These are phyloP conservation scores for Penicillium cataractarum DNA, from an alignment of 495 filamentous ascomycete species.

Conservation along the genomic window DNA sequence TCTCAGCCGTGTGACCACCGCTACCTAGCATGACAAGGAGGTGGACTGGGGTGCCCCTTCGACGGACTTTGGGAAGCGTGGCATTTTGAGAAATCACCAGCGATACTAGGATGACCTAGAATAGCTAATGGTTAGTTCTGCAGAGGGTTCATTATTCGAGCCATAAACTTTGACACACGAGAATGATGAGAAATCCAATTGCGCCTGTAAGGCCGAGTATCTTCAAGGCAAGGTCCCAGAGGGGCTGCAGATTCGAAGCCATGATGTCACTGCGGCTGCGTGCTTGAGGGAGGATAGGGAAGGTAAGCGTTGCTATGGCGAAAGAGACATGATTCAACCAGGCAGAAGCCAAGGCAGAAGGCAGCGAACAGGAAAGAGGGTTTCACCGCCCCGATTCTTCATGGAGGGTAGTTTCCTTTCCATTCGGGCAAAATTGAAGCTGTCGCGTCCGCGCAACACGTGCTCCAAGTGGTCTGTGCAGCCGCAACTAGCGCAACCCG, in stretches of 20 bases:
- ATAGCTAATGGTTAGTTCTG: slow-evolving; percentile 12
- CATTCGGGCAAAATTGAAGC: slow-evolving; percentile 14
- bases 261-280: slow-evolving; percentile 25
- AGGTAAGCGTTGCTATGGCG: slow-evolving; percentile 3
- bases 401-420: background rate
- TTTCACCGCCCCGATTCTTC: background rate
- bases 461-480: slow-evolving; percentile 40
- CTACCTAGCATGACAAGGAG: slow-evolving; percentile 85
- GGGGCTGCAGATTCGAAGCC: slow-evolving; percentile 9
- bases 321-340: slow-evolving; percentile 2
- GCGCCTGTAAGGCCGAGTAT: slow-evolving; percentile 12
- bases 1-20: slow-evolving; percentile 93
- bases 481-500: slow-evolving; percentile 4
- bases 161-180: slow-evolving; percentile 21
- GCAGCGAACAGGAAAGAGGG: background rate
- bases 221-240: slow-evolving; percentile 14
- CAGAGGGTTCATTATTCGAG: background rate
- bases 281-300: background rate
- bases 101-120: slow-evolving; percentile 30
- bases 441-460: slow-evolving; percentile 27
- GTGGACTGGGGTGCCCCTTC: slow-evolving; percentile 54
- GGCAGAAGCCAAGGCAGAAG: background rate
- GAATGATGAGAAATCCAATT: slow-evolving; percentile 14
- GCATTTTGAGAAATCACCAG: slow-evolving; percentile 41
- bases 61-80: slow-evolving; percentile 36